These are phyloP conservation scores for Barnettozyma sp. DNA, from an alignment of 805 yeast species.

Conservation along the genomic window DNA sequence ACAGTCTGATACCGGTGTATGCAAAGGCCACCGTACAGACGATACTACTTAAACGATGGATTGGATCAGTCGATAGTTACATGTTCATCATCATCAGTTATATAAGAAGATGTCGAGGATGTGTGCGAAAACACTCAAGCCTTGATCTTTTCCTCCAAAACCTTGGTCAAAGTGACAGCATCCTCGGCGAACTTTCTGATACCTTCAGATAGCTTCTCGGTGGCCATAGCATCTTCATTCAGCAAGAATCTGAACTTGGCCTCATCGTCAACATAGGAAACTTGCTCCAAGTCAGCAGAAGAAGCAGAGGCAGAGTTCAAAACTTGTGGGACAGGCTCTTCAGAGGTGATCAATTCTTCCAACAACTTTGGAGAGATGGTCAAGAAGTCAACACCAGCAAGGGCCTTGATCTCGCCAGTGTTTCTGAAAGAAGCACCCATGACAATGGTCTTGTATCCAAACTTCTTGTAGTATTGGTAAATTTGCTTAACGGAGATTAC, in stretches of 20 bases:
- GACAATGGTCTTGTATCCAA: slow-evolving; percentile 92
- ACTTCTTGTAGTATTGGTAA: slow-evolving; percentile 97
- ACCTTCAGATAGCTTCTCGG: slow-evolving; percentile 96
- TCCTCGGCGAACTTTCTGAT: slow-evolving; percentile 96
- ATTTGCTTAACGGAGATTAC: slow-evolving; percentile 81
- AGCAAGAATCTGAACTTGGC: slow-evolving; percentile 81
- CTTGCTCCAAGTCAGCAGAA: slow-evolving; percentile 55
- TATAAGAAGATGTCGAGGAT: too few relatives aligned
- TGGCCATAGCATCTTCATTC: slow-evolving; percentile 97
- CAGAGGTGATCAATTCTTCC: slow-evolving; percentile 78
- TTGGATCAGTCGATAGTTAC: too few relatives aligned
- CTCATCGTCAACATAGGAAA: slow-evolving; percentile 78
- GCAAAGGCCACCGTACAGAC: too few relatives aligned
- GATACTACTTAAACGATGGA: too few relatives aligned
- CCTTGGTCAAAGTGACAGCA: slow-evolving; percentile 66
- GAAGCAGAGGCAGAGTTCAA: slow-evolving; percentile 66
- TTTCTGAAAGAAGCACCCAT: slow-evolving; percentile 99
- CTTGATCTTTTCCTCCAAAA: slow-evolving; percentile 53
- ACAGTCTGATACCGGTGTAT: too few relatives aligned
- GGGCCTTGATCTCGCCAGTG: slow-evolving; percentile 87
- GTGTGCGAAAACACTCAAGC: slow-evolving; percentile 23
- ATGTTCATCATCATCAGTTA: too few relatives aligned
- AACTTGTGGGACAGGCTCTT: slow-evolving; percentile 71
- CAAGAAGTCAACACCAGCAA: slow-evolving; percentile 95
- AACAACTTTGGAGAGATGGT: slow-evolving; percentile 91